Conservation (phyloP, 2,329 filamentous ascomycete species). For the Alternaria sp. region DNA sequence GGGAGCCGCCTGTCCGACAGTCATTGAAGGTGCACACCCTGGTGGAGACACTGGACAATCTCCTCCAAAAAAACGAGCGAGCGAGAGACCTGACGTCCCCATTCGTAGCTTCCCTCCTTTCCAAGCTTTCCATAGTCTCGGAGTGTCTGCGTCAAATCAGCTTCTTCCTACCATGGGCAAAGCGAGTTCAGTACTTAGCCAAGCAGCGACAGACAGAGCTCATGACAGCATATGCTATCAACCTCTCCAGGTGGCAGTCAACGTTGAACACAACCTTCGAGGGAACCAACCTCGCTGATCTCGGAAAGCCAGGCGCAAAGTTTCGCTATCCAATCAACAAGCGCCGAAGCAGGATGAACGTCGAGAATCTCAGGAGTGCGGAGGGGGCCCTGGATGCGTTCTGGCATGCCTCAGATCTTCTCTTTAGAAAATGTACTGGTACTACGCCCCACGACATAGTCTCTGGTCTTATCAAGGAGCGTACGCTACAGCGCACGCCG, state of each 20-base stretch:
- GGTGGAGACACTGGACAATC: not conserved
- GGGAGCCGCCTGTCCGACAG: not conserved
- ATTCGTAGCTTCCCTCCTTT: not conserved
- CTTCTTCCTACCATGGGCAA: not conserved
- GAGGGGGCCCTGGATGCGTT: conserved; percentile 58
- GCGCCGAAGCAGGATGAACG: conserved; percentile 52
- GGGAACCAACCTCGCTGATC: not conserved
- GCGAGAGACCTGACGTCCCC: not conserved
- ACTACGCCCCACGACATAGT: conserved; percentile 8
- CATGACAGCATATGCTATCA: not conserved
- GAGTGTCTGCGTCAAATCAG: not conserved
- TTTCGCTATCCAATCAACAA: conserved; percentile 56
- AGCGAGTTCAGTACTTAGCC: not conserved
- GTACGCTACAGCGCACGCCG: conserved; percentile 55
- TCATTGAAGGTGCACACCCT: not conserved
- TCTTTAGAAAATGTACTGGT: not conserved
- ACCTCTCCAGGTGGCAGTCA: not conserved
- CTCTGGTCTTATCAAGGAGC: conserved; percentile 33
- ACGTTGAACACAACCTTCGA: not conserved
- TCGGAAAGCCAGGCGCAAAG: not conserved
- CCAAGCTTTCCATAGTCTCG: not conserved
- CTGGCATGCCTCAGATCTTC: conserved; percentile 49
- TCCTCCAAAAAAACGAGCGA: not conserved
- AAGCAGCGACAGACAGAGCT: conserved; percentile 1
- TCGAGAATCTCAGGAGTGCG: conserved; percentile 43